Evolutionary conservation across 2,329 filamentous ascomycete genomes (phyloP), one percentile per base, ranked within the genome.

Genomic region (Stagonosporopsis chrysanthemi): DNA sequence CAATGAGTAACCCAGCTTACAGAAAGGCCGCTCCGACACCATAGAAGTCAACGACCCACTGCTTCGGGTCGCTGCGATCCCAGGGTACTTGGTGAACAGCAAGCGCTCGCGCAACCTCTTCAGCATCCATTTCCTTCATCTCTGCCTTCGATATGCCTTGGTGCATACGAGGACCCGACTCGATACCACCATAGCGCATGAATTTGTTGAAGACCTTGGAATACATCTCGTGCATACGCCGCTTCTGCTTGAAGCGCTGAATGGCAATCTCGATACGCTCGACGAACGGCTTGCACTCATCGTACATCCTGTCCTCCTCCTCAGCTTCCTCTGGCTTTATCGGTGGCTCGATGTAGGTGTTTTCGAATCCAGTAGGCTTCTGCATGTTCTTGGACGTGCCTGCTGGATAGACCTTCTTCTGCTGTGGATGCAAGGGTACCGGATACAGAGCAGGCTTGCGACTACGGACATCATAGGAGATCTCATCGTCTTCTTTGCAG

Each of bases 241-340:
- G 89, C 43, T 88, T 90, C 33, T 85, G 82, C 60, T 90, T 87
- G 78, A 89, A 99, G 14, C 92, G 89, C 64, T 92, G 88, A 52
- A 98, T 90, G 43, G 91, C 95, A 24, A 88, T 84, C 70, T 97
- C 89, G 38, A 98, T 91, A 43, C 95, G 91, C 53, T 89, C 90
- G 26, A 72, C 63, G 52, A 81, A 79, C 2, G 69, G 51, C 43
- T 75, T 74, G 12, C 77, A 75, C 81, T 78, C 73, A 62, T 86
- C 74, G 70, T 97, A 99, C 23, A 95, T 78, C 12, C 84, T 80
- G 19, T 83, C 78, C 69, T 96, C 90, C 47, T 89, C 82, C 3
- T 82, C 77, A 45, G 85, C 83, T 69, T 96, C 88, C 0, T 81
- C 82, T 0, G 88, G 87, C 0, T 89, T 93, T 59, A 96, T 78